Percentiles rank a stretch among this genome's conserved stretches.
phyloP scores from a whole-genome alignment of 345 rosid genomes.

The Brassica napus region DNA sequence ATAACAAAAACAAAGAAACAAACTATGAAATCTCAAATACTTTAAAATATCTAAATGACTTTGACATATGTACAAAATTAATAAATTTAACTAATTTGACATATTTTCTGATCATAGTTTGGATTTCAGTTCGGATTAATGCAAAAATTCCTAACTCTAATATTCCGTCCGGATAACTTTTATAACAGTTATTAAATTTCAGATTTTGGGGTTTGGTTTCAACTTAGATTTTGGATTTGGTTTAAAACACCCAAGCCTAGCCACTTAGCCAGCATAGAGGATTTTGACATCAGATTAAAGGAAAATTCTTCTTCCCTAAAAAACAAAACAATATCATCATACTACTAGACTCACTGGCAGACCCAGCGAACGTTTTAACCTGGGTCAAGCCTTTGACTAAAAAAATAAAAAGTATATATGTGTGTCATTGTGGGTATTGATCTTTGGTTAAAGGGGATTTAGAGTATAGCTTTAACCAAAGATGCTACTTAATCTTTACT shows the following conservation, averaged over 20 bases:
- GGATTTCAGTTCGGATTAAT: too few relatives aligned
- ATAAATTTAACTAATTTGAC: too few relatives aligned
- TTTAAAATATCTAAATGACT: background rate
- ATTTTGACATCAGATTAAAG: background rate
- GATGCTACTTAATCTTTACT: too few relatives aligned
- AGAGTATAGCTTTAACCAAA: too few relatives aligned
- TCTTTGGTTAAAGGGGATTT: too few relatives aligned
- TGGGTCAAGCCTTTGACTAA: too few relatives aligned
- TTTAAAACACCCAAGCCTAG: too few relatives aligned
- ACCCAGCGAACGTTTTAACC: too few relatives aligned
- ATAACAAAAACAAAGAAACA: too few relatives aligned
- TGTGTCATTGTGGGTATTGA: too few relatives aligned
- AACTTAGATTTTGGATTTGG: background rate
- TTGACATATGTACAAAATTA: background rate
- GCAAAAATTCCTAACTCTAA: background rate
- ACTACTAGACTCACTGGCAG: background rate
- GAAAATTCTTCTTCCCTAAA: background rate
- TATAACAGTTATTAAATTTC: background rate
- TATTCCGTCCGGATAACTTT: background rate
- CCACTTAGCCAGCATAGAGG: background rate
- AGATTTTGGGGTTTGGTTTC: background rate
- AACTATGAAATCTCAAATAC: background rate
- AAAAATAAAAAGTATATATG: too few relatives aligned
- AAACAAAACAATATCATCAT: background rate
- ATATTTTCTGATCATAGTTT: too few relatives aligned